Conservation (phyloP, 352 stramenopile genomes). For the Phytopythium boreale region DNA sequence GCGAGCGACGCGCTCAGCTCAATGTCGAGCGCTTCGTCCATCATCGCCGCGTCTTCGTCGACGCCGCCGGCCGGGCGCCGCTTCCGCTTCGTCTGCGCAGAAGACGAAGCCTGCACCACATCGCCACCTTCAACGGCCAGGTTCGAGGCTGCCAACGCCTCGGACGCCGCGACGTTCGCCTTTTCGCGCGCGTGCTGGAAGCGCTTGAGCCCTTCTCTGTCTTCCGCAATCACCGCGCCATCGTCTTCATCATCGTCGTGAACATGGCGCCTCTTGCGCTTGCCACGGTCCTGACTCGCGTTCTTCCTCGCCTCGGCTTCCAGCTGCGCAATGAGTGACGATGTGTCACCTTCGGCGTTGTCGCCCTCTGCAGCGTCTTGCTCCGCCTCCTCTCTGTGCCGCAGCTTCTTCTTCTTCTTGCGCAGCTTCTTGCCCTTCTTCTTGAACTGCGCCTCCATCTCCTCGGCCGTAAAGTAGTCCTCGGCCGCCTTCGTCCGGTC, state of each 20-base stretch:
- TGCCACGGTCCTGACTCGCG: constrained; percentile 48
- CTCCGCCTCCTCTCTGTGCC: constrained; percentile 51
- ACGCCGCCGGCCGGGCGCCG: constrained; percentile 13
- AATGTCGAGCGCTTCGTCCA: constrained; percentile 61
- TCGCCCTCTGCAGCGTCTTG: constrained; percentile 24
- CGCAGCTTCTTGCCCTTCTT: constrained; percentile 78
- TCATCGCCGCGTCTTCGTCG: constrained; percentile 33
- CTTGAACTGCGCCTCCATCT: constrained; percentile 84
- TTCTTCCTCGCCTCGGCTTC: constrained; percentile 53
- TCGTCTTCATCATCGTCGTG: constrained; percentile 32
- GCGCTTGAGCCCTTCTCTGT: constrained; percentile 45
- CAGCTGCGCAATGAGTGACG: constrained; percentile 52
- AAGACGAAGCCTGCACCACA: background rate
- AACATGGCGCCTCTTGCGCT: constrained; percentile 31
- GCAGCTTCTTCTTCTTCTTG: constrained; percentile 67
- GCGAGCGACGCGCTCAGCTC: constrained; percentile 79
- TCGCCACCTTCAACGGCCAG: background rate
- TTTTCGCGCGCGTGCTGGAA: constrained; percentile 75
- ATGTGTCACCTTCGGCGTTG: constrained; percentile 14
- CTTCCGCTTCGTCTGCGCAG: constrained; percentile 34
- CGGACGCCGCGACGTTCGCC: constrained; percentile 43
- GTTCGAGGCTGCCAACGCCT: constrained; percentile 29
- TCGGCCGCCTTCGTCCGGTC: constrained; percentile 41
- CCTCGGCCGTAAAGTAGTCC: constrained; percentile 85
- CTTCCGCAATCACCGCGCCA: constrained; percentile 20